A percentile compares a stretch with the other conserved stretches of the same genome.
phyloP scores from a whole-genome alignment of 2,329 filamentous ascomycete species.

The Dryadomyces quercivorus region DNA sequence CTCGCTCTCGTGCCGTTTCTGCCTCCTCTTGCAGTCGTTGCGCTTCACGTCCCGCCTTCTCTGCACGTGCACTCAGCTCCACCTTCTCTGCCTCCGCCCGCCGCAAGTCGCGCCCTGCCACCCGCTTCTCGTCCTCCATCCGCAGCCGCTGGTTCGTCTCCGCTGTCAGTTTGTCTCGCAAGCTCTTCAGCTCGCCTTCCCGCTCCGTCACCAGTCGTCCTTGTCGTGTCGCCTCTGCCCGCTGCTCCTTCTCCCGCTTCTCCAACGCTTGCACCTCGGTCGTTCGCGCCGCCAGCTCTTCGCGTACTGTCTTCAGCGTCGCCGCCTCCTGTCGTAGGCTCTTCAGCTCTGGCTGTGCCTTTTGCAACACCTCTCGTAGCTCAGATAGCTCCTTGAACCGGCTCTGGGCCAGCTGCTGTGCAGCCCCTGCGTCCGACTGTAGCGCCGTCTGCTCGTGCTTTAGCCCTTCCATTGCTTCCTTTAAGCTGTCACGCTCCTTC shows the following conservation, averaged over 20 bases:
- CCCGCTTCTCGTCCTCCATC: constrained; percentile 67
- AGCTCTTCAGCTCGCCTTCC: constrained; percentile 61
- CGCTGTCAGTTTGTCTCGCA: constrained; percentile 67
- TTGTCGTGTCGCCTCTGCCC: constrained; percentile 56
- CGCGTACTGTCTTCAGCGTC: constrained; percentile 60
- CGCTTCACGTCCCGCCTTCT: constrained; percentile 61
- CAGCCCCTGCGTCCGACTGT: constrained; percentile 73
- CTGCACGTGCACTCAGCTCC: constrained; percentile 60
- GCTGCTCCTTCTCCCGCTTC: constrained; percentile 69
- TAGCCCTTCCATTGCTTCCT: constrained; percentile 31
- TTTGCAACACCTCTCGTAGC: constrained; percentile 66
- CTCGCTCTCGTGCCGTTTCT: constrained; percentile 46
- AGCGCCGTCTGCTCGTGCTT: constrained; percentile 43
- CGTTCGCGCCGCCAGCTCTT: constrained; percentile 51
- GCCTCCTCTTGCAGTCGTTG: constrained; percentile 62
- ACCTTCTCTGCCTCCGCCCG: constrained; percentile 68
- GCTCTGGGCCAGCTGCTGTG: constrained; percentile 73
- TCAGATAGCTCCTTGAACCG: constrained; percentile 83
- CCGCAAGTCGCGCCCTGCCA: constrained; percentile 64
- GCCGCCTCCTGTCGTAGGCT: constrained; percentile 65
- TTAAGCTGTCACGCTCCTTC: constrained; percentile 53
- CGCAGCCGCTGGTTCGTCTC: constrained; percentile 61
- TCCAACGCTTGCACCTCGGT: constrained; percentile 65
- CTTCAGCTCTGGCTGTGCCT: constrained; percentile 76
- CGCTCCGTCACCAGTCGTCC: constrained; percentile 62